These are phyloP conservation scores for Calonectria multiphialidica DNA, from an alignment of 2,329 filamentous ascomycete genomes.

Conservation along the genomic window DNA sequence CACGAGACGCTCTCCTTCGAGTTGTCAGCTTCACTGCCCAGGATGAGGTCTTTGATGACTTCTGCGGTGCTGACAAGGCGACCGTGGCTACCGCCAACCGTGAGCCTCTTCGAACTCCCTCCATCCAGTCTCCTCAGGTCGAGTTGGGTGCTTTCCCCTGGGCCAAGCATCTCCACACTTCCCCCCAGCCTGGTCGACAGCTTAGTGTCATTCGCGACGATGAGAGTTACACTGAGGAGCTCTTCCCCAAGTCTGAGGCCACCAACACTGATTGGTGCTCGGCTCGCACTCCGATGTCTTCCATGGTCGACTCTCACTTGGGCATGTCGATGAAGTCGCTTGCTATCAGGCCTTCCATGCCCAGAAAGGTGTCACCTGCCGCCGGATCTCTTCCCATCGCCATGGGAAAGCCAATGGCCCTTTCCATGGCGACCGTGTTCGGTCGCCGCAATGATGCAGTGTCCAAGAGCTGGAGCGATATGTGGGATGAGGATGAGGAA, in stretches of 20 bases:
- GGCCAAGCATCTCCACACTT: conserved; percentile 89
- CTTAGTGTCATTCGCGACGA: conserved; percentile 88
- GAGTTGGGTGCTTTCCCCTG: conserved; percentile 91
- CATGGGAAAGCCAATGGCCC: conserved; percentile 79
- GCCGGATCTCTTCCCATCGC: conserved; percentile 82
- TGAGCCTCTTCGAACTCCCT: conserved; percentile 94
- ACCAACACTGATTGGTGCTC: conserved; percentile 83
- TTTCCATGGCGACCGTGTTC: conserved; percentile 84
- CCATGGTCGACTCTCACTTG: conserved; percentile 85
- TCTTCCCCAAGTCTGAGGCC: conserved; percentile 84
- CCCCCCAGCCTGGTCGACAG: conserved; percentile 80
- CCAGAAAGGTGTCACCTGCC: conserved; percentile 65
- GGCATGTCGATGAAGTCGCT: conserved; percentile 85
- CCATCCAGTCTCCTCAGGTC: conserved; percentile 87
- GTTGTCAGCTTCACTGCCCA: conserved; percentile 93
- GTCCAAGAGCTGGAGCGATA: conserved; percentile 99
- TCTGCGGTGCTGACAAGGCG: conserved; percentile 85
- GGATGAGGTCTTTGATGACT: conserved; percentile 92
- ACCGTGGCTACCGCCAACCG: conserved; percentile 88
- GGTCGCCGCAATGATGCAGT: conserved; percentile 82
- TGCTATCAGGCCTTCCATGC: conserved; percentile 59
- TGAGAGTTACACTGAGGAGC: conserved; percentile 83
- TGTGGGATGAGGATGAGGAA: conserved; percentile 93
- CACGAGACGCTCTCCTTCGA: conserved; percentile 82
- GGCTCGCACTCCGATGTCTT: conserved; percentile 82